phyloP scores from a whole-genome alignment of 306 rosid genomes.

The Castanea crenata region DNA sequence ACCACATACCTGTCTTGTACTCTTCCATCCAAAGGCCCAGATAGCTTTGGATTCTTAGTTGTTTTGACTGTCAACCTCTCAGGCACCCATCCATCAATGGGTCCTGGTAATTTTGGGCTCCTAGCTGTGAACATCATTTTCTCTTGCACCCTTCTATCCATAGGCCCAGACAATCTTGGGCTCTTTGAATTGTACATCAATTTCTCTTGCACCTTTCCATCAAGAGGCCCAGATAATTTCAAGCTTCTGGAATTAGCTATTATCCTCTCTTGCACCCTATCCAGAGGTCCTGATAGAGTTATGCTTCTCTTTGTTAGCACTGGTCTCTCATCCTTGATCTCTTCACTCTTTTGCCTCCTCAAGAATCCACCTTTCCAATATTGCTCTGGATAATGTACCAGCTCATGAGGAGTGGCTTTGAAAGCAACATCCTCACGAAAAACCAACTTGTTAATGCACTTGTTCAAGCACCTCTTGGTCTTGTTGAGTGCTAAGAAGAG shows the following conservation, averaged over 20 bases:
- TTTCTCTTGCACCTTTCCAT: slow-evolving; percentile 30
- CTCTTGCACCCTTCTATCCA: slow-evolving; percentile 35
- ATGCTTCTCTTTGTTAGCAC: slow-evolving; percentile 38
- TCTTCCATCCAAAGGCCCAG: neutral
- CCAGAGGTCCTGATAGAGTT: slow-evolving; percentile 85
- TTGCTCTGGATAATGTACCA: slow-evolving; percentile 30
- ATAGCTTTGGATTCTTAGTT: neutral
- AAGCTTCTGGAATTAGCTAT: slow-evolving; percentile 50
- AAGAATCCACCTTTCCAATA: slow-evolving; percentile 37
- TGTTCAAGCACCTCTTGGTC: slow-evolving; percentile 51
- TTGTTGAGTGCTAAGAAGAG: slow-evolving; percentile 38
- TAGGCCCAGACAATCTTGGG: slow-evolving; percentile 51
- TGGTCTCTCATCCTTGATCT: slow-evolving; percentile 34
- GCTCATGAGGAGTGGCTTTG: slow-evolving; percentile 15
- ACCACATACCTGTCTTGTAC: slow-evolving; percentile 18
- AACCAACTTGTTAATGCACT: slow-evolving; percentile 45
- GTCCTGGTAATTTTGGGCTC: slow-evolving; percentile 37
- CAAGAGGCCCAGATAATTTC: slow-evolving; percentile 23
- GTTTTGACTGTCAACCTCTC: neutral
- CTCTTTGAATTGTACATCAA: slow-evolving; percentile 28
- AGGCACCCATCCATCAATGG: slow-evolving; percentile 29
- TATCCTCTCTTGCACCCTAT: slow-evolving; percentile 50
- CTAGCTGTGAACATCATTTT: slow-evolving; percentile 13
- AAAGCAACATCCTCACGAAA: slow-evolving; percentile 16
- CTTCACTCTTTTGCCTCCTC: slow-evolving; percentile 33